Percentiles rank a stretch among this genome's conserved stretches.
Evolutionary conservation across 805 yeast species (phyloP).

Genomic region (Pichia cabralensis): DNA sequence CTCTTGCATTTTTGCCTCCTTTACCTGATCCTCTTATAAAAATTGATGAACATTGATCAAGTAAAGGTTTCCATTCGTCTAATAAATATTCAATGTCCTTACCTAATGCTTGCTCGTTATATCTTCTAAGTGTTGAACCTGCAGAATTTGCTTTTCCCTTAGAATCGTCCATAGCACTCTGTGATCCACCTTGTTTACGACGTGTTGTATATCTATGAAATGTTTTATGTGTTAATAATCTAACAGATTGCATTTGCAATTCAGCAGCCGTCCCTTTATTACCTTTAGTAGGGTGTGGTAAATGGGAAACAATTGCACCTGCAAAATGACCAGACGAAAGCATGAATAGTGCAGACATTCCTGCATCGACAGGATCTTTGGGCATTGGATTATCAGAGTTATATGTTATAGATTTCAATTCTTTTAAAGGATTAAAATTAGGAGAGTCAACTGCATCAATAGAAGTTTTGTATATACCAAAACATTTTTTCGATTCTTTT

Average conservation of each 20-base stretch:
- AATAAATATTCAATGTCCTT: constrained; percentile 69
- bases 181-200: constrained; percentile 96
- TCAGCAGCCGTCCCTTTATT: constrained; percentile 40
- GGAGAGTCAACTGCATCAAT: constrained; percentile 34
- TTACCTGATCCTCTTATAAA: constrained; percentile 66
- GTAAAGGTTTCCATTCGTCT: constrained; percentile 49
- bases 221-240: constrained; percentile 65
- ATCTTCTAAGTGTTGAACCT: constrained; percentile 81
- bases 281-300: constrained; percentile 45
- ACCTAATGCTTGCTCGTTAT: constrained; percentile 76
- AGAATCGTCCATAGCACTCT: constrained; percentile 83
- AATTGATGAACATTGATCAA: constrained; percentile 56
- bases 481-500: constrained; percentile 23
- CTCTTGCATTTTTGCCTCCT: constrained; percentile 55
- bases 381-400: constrained; percentile 9
- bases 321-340: constrained; percentile 98
- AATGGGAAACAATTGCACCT: constrained; percentile 81
- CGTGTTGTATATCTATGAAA: constrained; percentile 94
- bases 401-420: constrained; percentile 24
- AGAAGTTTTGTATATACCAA: constrained; percentile 60
- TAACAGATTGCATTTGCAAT: constrained; percentile 53
- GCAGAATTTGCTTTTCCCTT: constrained; percentile 95
- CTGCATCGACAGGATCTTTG: constrained; percentile 14
- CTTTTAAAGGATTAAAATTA: constrained; percentile 36
- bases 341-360: constrained; percentile 75